These are phyloP conservation scores for Bryum argenteum DNA, from an alignment of 225 moss, liverwort and hornwort species.

Conservation along the genomic window DNA sequence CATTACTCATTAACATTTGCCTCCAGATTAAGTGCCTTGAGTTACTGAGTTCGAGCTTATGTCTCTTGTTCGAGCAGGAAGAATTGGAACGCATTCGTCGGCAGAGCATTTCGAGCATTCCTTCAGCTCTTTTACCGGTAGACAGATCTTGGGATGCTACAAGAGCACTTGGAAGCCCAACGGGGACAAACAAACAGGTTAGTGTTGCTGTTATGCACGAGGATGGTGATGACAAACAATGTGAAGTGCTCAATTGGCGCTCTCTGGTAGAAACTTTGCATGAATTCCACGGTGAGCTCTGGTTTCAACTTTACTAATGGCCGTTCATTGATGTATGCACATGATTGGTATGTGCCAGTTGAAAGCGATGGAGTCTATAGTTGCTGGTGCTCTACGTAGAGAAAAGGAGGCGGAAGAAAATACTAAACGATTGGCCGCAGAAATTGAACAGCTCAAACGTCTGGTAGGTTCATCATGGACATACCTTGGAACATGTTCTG, in stretches of 20 bases:
- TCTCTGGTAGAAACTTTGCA: neutral
- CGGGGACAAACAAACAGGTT: constrained; percentile 50
- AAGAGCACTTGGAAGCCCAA: constrained; percentile 34
- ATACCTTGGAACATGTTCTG: neutral
- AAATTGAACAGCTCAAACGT: constrained; percentile 66
- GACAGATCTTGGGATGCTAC: constrained; percentile 40
- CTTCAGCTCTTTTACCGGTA: constrained; percentile 32
- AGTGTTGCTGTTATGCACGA: constrained; percentile 1
- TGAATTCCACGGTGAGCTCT: neutral
- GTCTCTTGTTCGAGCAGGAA: constrained; percentile 35
- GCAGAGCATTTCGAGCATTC: constrained; percentile 54
- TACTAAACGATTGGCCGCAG: constrained; percentile 51
- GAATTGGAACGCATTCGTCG: constrained; percentile 70
- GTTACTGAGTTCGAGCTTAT: neutral
- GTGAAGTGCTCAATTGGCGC: neutral
- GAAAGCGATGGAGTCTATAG: constrained; percentile 53
- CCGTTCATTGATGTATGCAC: neutral
- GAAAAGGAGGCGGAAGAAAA: constrained; percentile 58
- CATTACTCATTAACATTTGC: neutral
- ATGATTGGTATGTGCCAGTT: constrained; percentile 35
- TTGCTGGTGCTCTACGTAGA: constrained; percentile 67
- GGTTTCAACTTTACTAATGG: neutral
- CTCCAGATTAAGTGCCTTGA: neutral
- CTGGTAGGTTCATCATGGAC: constrained; percentile 43
- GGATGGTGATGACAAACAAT: neutral